These are phyloP conservation scores for Phytomonas francai DNA, from an alignment of 208 protist genomes.

Conservation along the genomic window DNA sequence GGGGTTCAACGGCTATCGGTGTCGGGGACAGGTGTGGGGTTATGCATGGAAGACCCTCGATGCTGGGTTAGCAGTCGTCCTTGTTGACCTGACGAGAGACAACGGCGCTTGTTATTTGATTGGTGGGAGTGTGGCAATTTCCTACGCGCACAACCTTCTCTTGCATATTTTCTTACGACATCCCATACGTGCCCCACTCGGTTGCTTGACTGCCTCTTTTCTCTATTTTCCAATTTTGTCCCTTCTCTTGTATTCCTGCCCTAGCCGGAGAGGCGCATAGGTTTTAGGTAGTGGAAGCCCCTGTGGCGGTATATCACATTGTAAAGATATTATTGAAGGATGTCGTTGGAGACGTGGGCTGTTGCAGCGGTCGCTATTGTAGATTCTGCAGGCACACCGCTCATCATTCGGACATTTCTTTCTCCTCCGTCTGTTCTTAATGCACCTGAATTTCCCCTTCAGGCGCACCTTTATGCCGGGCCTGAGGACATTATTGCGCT, in stretches of 20 bases:
- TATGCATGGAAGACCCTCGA: too few relatives aligned
- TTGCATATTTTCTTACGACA: neutral
- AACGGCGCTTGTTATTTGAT: neutral
- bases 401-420: slow-evolving; percentile 63
- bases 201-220: neutral
- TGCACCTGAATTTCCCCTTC: slow-evolving; percentile 30
- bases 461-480: slow-evolving; percentile 68
- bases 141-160: neutral
- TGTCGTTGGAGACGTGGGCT: slow-evolving; percentile 50
- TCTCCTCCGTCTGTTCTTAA: slow-evolving; percentile 47
- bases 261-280: neutral
- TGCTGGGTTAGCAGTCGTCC: too few relatives aligned
- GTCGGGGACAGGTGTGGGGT: too few relatives aligned
- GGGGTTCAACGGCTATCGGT: too few relatives aligned
- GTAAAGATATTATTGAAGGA: slow-evolving; percentile 1
- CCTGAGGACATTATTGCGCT: slow-evolving; percentile 66
- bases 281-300: neutral
- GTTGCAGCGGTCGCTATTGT: slow-evolving; percentile 67
- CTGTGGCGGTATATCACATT: slow-evolving; percentile 2
- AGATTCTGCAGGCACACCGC: slow-evolving; percentile 35
- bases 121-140: neutral
- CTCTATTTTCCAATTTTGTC: neutral
- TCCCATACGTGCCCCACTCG: neutral
- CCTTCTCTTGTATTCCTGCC: neutral
- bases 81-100: neutral